phyloP scores from a whole-genome alignment of 2,329 filamentous ascomycete species.

The Talaromyces albobiverticillius region DNA sequence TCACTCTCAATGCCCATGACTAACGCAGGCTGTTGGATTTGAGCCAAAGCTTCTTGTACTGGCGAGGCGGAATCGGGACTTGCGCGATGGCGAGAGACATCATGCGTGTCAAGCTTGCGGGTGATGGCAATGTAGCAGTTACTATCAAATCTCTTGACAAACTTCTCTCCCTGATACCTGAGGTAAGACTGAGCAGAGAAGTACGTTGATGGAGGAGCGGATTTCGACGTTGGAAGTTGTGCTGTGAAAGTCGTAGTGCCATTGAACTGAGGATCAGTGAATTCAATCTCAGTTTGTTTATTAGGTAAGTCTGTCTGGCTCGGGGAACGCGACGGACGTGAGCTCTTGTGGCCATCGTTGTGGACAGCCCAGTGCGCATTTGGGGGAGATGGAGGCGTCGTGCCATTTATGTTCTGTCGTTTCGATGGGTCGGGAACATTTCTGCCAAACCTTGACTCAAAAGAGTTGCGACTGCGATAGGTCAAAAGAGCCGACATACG shows the following conservation, averaged over 20 bases:
- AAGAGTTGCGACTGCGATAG: constrained; percentile 94
- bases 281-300: constrained; percentile 31
- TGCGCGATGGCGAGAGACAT: constrained; percentile 75
- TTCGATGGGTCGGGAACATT: constrained; percentile 85
- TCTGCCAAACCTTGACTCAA: constrained; percentile 89
- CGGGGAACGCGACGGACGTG: constrained; percentile 50
- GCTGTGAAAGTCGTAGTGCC: constrained; percentile 58
- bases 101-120: constrained; percentile 94
- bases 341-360: constrained; percentile 73
- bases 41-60: constrained; percentile 70
- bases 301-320: constrained; percentile 32
- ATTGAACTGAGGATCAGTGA: constrained; percentile 68
- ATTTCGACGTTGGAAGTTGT: constrained; percentile 28
- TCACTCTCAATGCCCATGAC: constrained; percentile 95
- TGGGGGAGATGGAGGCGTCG: constrained; percentile 58
- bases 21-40: constrained; percentile 84
- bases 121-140: constrained; percentile 99
- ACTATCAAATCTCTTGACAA: constrained; percentile 93
- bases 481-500: constrained; percentile 96
- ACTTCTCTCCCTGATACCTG: constrained; percentile 93
- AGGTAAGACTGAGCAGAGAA: constrained; percentile 98
- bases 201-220: constrained; percentile 65
- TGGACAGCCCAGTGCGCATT: constrained; percentile 77
- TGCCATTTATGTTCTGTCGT: constrained; percentile 76
- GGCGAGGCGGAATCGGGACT: constrained; percentile 38